Evolutionary conservation across 495 filamentous ascomycete species (phyloP), one percentile per base, ranked within the genome.

Genomic region (Lichenothelia convexa): DNA sequence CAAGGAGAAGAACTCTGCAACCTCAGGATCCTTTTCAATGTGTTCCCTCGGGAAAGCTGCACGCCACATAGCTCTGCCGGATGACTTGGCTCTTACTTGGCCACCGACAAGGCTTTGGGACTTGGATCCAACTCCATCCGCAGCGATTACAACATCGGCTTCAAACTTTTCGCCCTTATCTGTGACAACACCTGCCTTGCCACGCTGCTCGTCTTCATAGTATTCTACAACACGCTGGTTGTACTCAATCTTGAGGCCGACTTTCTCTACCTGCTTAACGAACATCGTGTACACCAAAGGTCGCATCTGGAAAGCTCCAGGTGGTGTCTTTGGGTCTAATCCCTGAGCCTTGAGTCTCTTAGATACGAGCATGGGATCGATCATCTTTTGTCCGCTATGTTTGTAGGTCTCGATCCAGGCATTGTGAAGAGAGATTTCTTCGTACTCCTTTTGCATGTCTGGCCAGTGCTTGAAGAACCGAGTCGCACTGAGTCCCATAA

Each of bases 271-370:
- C 46, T 73, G 63, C 32, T 55, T 48, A 3, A 65, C 55, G 34
- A 72, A 63, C 62, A 72, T 71, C 36, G 57, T 51, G 48, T 72
- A 70, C 21, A 74, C 58, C 4, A 66, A 56, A 8, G 65, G 66
- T 12, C 69, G 59, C 48, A 45, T 60, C 57, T 46, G 57, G 50
- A 31, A 52, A 50, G 50, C 58, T 39, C 23, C 58, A 42, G 48
- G 60, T 40, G 46, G 43, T 6, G 40, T 42, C 49, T 53, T 34
- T 37, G 56, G 59, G 7, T 61, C 59, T 0, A 65, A 49, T 0
- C 60, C 63, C 12, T 56, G 57, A 21, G 45, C 43, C 9, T 35
- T 18, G 5, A 53, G 32, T 21, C 51, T 34, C n/a, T 53, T 50
- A 3, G 42, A 26, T 2, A 51, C 46, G 29, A 47, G 47, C 32